Evolutionary conservation across 2,329 filamentous ascomycete species (phyloP), one percentile per base, ranked within the genome.

Genomic region (Colletotrichum liaoningense): DNA sequence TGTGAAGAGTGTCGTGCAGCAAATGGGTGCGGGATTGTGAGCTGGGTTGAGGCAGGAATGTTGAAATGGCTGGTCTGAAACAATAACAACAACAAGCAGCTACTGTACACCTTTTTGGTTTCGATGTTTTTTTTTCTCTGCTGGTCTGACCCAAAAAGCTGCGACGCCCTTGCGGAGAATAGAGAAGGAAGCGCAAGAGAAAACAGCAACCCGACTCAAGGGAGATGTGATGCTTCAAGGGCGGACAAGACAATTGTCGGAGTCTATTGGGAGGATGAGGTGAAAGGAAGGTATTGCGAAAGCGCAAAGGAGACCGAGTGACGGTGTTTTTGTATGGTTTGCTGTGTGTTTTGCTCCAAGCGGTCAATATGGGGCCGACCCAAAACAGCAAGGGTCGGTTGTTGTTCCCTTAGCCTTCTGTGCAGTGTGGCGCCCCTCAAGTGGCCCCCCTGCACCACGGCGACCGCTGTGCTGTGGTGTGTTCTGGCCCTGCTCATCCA

Each of bases 301-400:
- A 56, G 24, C 54, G 26, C 57, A 62, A 42, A 66, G 54, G 70
- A 30, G 73, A 73, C 58, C 60, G 70, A 75, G 54, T 30, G 71
- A 52, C 49, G 73, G 69, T 74, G 73, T 70, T 75, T 75, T 75
- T 75, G 73, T 75, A 75, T 72, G 70, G 73, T 66, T 66, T 56
- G 55, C 60, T 69, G 60, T 74, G 63, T 75, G 62, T 73, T 74
- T 75, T 63, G 70, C 73, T 58, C 60, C 60, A 54, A 75, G 73
- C 64, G 58, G 69, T 74, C 71, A 74, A 69, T 67, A 65, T 75
- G 66, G 70, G 70, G 38, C 63, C 30, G 70, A 58, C 73, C 66
- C 62, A 74, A 74, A 75, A 75, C 73, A 75, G 73, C 66, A 62
- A 69, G 67, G 71, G 73, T 69, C 22, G 52, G 62, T 46, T 74